Percentiles rank a stretch among this genome's conserved stretches.
phyloP scores from a whole-genome alignment of 148 eudicot species.

The Hydrangea macrophylla region DNA sequence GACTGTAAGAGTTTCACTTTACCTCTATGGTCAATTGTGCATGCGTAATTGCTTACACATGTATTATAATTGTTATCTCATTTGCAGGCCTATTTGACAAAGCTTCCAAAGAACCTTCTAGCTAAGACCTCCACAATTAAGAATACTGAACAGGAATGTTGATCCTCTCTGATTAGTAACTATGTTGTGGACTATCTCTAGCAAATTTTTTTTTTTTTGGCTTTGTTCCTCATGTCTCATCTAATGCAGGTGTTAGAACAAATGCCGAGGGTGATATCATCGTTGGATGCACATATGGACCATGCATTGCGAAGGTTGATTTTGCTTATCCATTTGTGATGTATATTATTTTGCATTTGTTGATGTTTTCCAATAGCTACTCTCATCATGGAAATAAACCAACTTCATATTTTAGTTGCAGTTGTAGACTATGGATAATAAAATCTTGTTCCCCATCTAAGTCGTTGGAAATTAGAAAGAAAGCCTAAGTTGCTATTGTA shows the following conservation, averaged over 20 bases:
- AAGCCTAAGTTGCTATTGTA: too few relatives aligned
- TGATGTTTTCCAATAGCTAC: neutral
- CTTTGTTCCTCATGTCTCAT: neutral
- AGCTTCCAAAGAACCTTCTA: conserved; percentile 61
- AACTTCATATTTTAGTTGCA: neutral
- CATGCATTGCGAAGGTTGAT: conserved; percentile 65
- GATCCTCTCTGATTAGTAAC: neutral
- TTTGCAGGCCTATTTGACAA: conserved; percentile 44
- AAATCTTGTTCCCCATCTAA: too few relatives aligned
- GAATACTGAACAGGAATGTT: conserved; percentile 52
- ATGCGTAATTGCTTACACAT: neutral
- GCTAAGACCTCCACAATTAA: conserved; percentile 47
- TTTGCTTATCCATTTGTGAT: conserved; percentile 1
- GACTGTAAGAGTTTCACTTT: too few relatives aligned
- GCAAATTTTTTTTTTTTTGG: neutral
- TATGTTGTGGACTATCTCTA: neutral
- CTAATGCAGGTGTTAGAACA: conserved; percentile 63
- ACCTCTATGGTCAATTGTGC: too few relatives aligned
- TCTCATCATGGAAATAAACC: conserved; percentile 1
- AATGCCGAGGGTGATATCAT: conserved; percentile 76
- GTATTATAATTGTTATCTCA: neutral
- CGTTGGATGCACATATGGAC: conserved; percentile 86
- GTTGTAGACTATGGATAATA: too few relatives aligned
- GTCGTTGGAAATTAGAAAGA: too few relatives aligned
- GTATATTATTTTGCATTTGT: neutral